Evolutionary conservation across 2,329 filamentous ascomycete genomes (phyloP).

Genomic region (Diplodia mutila): DNA sequence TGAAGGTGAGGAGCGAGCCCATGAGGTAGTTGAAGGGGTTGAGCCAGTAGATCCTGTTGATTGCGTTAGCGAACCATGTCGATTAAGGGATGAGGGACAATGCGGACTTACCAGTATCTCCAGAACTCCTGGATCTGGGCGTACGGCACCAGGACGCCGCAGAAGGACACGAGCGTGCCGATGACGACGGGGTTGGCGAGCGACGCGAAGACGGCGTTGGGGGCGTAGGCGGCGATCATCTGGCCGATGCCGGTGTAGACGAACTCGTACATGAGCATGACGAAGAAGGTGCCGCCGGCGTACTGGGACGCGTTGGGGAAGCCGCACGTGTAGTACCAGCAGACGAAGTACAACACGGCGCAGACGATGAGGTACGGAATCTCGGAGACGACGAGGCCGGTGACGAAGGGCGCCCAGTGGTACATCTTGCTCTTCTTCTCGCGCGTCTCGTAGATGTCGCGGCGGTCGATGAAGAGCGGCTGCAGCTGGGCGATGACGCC

Average conservation of each 20-base stretch:
- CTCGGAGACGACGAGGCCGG: conserved; percentile 48
- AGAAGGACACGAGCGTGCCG: conserved; percentile 38
- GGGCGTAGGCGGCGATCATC: conserved; percentile 51
- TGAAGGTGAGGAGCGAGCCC: conserved; percentile 45
- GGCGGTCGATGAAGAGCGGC: conserved; percentile 50
- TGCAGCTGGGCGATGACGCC: conserved; percentile 46
- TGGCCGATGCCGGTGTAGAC: conserved; percentile 60
- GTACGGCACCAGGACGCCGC: conserved; percentile 42
- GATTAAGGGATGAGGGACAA: too few species aligned
- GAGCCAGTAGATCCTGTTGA: conserved; percentile 38
- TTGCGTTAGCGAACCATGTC: too few species aligned
- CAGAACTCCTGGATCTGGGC: conserved; percentile 39
- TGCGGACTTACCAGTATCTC: conserved; percentile 40
- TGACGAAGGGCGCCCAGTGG: conserved; percentile 26
- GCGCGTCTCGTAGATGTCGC: conserved; percentile 31
- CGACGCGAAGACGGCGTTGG: conserved; percentile 51
- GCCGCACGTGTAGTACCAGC: conserved; percentile 41
- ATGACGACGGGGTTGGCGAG: conserved; percentile 48
- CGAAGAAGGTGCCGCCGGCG: conserved; percentile 51
- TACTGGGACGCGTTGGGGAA: conserved; percentile 50
- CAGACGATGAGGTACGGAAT: conserved; percentile 53
- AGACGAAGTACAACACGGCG: conserved; percentile 52
- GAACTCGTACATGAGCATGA: conserved; percentile 60
- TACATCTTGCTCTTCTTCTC: conserved; percentile 28
- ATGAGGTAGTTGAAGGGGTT: conserved; percentile 51